These are phyloP conservation scores for Paramecium caudatum DNA, from an alignment of 73 alveolate genomes.

Conservation along the genomic window DNA sequence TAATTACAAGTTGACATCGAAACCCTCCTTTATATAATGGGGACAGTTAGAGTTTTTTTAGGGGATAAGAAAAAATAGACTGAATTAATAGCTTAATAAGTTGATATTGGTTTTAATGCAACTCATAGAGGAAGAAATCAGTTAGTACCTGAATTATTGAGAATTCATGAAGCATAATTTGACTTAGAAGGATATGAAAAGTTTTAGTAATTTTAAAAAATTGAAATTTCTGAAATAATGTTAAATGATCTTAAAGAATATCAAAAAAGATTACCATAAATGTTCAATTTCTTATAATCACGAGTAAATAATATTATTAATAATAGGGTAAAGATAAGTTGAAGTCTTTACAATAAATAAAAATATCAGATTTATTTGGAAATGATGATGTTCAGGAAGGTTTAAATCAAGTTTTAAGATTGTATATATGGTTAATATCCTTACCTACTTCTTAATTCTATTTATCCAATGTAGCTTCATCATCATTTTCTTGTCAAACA, in stretches of 20 bases:
- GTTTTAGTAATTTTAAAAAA: slow-evolving; percentile 21
- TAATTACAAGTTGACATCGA: slow-evolving; percentile 17
- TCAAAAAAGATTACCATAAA: not conserved
- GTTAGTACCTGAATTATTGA: slow-evolving; percentile 71
- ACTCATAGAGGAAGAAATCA: slow-evolving; percentile 46
- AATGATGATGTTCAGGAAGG: slow-evolving; percentile 5
- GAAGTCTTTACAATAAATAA: not conserved
- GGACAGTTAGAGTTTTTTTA: not conserved
- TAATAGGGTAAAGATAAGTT: slow-evolving; percentile 28
- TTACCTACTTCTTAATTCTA: slow-evolving; percentile 31
- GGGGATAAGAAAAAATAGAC: slow-evolving; percentile 23
- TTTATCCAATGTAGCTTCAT: slow-evolving; percentile 49
- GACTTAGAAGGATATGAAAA: slow-evolving; percentile 72
- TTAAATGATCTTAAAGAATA: not conserved
- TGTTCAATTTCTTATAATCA: not conserved
- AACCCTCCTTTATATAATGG: slow-evolving; percentile 53
- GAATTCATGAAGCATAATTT: slow-evolving; percentile 65
- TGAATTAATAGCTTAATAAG: slow-evolving; percentile 6
- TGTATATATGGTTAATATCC: not conserved
- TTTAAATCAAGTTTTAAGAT: not conserved
- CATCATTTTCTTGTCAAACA: not conserved
- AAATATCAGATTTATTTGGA: not conserved
- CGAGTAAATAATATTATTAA: not conserved
- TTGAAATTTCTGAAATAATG: slow-evolving; percentile 31
- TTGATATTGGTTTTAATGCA: slow-evolving; percentile 73